Conservation (phyloP, 805 yeast genomes). For the Wickerhamiella cacticola region DNA sequence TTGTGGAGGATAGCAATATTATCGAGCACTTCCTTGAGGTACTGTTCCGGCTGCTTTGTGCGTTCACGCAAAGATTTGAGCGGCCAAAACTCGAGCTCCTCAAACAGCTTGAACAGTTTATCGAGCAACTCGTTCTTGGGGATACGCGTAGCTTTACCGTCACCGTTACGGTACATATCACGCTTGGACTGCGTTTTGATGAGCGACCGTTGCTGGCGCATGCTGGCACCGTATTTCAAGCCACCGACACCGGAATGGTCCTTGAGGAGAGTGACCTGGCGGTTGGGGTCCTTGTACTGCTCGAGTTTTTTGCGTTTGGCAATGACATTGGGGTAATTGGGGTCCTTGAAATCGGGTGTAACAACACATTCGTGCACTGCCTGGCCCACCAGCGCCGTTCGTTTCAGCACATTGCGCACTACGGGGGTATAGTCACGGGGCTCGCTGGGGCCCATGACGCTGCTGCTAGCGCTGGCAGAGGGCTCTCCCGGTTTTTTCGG, state of each 20-base stretch:
- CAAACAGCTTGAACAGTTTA: constrained; percentile 75
- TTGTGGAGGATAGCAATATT: constrained; percentile 79
- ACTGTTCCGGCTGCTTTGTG: constrained; percentile 85
- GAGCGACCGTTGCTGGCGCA: constrained; percentile 25
- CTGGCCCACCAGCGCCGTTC: constrained; percentile 75
- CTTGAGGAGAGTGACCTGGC: constrained; percentile 57
- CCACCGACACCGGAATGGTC: constrained; percentile 67
- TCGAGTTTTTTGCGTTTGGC: constrained; percentile 43
- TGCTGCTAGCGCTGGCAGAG: no score
- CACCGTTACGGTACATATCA: constrained; percentile 33
- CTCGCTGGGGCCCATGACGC: constrained; percentile 1
- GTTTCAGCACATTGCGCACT: constrained; percentile 49
- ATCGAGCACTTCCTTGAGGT: constrained; percentile 80
- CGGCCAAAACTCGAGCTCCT: constrained; percentile 94
- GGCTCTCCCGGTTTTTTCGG: no score
- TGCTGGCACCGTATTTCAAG: constrained; percentile 28
- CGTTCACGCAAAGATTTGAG: constrained; percentile 87
- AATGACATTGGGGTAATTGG: constrained; percentile 54
- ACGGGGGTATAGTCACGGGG: constrained; percentile 14
- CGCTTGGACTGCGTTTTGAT: constrained; percentile 23
- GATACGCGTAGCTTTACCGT: constrained; percentile 87
- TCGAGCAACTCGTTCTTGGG: constrained; percentile 87
- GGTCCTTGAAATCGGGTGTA: constrained; percentile 63
- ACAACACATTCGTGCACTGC: constrained; percentile 87
- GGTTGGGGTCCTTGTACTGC: constrained; percentile 28